Evolutionary conservation across 139 green algal genomes (phyloP).

Genomic region (Auxenochlorella protothecoides): DNA sequence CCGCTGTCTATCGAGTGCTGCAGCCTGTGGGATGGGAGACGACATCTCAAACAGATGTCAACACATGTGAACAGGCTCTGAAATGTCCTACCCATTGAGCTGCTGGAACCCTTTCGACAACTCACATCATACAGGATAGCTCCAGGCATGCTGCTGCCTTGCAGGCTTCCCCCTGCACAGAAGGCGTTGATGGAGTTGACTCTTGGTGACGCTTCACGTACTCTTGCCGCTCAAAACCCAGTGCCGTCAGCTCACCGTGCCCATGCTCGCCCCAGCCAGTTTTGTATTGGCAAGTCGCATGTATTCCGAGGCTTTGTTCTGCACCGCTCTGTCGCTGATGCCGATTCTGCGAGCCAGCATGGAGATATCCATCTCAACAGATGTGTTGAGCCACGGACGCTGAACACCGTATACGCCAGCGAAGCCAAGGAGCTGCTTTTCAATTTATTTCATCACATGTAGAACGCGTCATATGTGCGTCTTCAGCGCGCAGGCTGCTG

Average conservation of each 20-base stretch:
- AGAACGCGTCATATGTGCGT: neutral
- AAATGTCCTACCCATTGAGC: too few relatives aligned
- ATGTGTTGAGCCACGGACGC: too few relatives aligned
- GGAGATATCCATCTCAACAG: too few relatives aligned
- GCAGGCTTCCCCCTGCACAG: slow-evolving; percentile 13
- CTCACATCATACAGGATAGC: slow-evolving; percentile 6
- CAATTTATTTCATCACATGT: neutral
- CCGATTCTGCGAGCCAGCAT: neutral
- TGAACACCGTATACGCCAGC: neutral
- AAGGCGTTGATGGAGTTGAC: neutral
- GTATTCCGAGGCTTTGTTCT: slow-evolving; percentile 11
- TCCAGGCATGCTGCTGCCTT: slow-evolving; percentile 23
- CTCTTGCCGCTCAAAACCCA: too few relatives aligned
- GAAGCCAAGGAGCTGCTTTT: neutral
- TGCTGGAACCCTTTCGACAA: too few relatives aligned
- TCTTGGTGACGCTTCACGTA: neutral
- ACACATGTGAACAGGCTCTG: too few relatives aligned
- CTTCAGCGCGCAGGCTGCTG: neutral
- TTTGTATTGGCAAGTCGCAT: neutral
- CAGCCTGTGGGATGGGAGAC: neutral
- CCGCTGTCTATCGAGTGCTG: neutral
- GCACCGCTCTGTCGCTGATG: neutral
- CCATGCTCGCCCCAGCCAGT: neutral
- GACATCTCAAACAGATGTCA: too few relatives aligned
- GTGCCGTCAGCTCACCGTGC: neutral